phyloP scores from a whole-genome alignment of 2,329 filamentous ascomycete species.

The Fusarium verticillioides region DNA sequence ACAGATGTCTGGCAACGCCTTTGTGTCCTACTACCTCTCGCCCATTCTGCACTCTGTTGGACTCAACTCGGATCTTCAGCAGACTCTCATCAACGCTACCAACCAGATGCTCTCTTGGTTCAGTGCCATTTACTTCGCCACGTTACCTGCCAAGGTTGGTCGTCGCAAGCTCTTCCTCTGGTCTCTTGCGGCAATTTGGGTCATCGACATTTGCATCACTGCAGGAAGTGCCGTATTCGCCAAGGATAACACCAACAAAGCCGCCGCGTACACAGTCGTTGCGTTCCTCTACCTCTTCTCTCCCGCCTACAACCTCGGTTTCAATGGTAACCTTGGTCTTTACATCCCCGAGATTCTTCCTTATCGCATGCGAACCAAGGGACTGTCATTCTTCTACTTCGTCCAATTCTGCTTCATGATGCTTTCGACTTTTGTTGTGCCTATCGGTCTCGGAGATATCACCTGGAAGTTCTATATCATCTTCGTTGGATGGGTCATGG shows the following conservation, averaged over 20 bases:
- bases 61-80: background rate
- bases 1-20: slow-evolving; percentile 1
- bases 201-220: background rate
- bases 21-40: background rate
- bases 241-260: background rate
- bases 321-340: background rate
- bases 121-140: slow-evolving; percentile 3
- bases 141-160: background rate
- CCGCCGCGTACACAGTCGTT: background rate
- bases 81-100: slow-evolving; percentile 2
- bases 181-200: background rate
- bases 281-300: slow-evolving; percentile 4
- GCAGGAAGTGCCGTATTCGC: background rate
- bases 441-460: slow-evolving; percentile 20
- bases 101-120: slow-evolving; percentile 2
- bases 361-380: background rate
- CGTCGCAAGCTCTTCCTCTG: background rate
- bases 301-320: background rate
- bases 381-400: background rate
- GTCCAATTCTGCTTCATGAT: background rate
- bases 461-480: slow-evolving; percentile 34
- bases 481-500: slow-evolving; percentile 14
- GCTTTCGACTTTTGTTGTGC: slow-evolving; percentile 22
- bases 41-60: background rate
- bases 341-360: slow-evolving; percentile 4